A percentile compares a stretch with the other conserved stretches of the same genome.
These are phyloP conservation scores for Sphagnum contortum DNA, from an alignment of 225 moss, liverwort and hornwort genomes.

Conservation along the genomic window DNA sequence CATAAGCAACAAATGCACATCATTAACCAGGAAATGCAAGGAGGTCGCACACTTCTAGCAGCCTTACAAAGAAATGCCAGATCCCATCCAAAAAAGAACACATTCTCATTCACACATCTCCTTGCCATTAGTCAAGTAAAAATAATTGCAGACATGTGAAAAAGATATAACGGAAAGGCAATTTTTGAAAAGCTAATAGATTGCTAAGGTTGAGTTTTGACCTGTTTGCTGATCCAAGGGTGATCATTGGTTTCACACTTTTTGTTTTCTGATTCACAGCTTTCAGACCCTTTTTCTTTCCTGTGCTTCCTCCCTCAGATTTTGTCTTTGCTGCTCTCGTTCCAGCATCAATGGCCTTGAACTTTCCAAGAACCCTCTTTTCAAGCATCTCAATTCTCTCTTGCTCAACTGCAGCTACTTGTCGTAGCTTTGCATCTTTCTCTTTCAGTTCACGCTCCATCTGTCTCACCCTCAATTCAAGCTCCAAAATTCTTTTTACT, in stretches of 20 bases:
- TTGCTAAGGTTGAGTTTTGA: not conserved
- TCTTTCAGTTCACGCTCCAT: slow-evolving; percentile 27
- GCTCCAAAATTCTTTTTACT: slow-evolving; percentile 43
- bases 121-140: not conserved
- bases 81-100: not conserved
- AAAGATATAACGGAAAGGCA: not conserved
- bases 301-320: slow-evolving; percentile 14
- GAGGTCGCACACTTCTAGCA: too few relatives aligned
- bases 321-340: slow-evolving; percentile 16
- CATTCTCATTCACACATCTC: not conserved
- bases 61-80: not conserved
- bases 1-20: slow-evolving; percentile 5
- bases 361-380: slow-evolving; percentile 53
- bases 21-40: too few relatives aligned
- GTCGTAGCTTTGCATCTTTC: slow-evolving; percentile 26
- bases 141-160: not conserved
- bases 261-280: too few relatives aligned
- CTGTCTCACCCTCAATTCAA: slow-evolving; percentile 64
- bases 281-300: not conserved
- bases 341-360: slow-evolving; percentile 18
- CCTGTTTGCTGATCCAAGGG: slow-evolving; percentile 45
- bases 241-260: too few relatives aligned
- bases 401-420: slow-evolving; percentile 23
- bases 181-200: not conserved
- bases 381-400: slow-evolving; percentile 47